phyloP scores from a whole-genome alignment of 257 asterid genomes.

The Voacanga thouarsii region DNA sequence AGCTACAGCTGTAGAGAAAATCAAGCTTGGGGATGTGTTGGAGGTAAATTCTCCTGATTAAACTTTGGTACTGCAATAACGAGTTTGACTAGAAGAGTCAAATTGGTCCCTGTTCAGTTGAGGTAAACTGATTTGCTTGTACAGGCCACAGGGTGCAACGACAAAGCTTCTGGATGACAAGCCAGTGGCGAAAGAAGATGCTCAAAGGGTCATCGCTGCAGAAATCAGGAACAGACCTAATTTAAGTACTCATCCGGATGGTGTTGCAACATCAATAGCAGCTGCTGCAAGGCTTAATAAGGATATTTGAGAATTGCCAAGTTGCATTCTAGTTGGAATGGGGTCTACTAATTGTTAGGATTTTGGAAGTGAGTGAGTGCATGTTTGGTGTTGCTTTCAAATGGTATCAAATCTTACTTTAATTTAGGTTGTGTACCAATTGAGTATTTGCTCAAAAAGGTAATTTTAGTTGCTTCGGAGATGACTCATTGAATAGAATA shows the following conservation, averaged over 20 bases:
- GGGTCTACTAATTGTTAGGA: no score
- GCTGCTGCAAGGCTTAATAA: constrained; percentile 25
- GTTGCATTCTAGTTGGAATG: no score
- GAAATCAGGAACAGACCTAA: constrained; percentile 22
- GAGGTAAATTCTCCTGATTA: constrained; percentile 3
- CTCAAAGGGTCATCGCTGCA: constrained; percentile 16
- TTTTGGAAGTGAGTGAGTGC: no score
- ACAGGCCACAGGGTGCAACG: constrained; percentile 24
- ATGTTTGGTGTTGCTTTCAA: no score
- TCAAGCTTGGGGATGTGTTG: constrained; percentile 21
- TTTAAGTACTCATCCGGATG: constrained; percentile 15
- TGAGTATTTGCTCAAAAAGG: no score
- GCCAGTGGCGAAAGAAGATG: constrained; percentile 26
- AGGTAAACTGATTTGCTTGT: no score
- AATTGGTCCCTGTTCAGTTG: neutral
- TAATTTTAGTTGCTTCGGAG: no score
- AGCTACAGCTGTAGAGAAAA: constrained; percentile 18
- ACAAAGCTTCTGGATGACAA: constrained; percentile 17
- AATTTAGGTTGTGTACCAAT: no score
- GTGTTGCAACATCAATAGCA: constrained; percentile 21
- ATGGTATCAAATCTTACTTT: no score
- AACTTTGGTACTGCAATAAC: neutral
- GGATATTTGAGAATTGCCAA: no score
- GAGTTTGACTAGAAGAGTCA: no score
- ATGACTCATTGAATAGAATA: no score